A percentile compares a stretch with the other conserved stretches of the same genome.
phyloP scores from a whole-genome alignment of 225 moss, liverwort and hornwort species.

The Bryum argenteum region DNA sequence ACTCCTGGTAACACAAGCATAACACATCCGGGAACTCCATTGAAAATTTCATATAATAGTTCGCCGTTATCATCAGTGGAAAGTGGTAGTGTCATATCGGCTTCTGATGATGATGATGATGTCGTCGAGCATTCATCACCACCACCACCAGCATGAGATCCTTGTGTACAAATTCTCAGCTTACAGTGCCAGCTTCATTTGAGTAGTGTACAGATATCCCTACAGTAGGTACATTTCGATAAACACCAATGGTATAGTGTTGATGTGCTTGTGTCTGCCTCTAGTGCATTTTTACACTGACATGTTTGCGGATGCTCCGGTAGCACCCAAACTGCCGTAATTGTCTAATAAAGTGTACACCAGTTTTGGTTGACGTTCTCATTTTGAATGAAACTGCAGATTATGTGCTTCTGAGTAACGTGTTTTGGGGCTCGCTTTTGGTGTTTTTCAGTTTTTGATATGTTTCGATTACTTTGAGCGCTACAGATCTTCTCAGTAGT shows the following conservation, averaged over 20 bases:
- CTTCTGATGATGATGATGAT: conserved; percentile 37
- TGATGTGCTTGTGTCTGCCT: conserved; percentile 10
- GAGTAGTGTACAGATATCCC: conserved; percentile 27
- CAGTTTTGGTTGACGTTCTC: conserved; percentile 9
- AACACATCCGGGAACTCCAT: conserved; percentile 19
- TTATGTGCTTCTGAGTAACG: neutral
- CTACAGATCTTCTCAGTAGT: neutral
- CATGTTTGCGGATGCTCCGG: conserved; percentile 25
- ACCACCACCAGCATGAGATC: conserved; percentile 8
- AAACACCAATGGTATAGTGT: neutral
- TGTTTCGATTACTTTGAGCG: neutral
- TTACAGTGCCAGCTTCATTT: conserved; percentile 14
- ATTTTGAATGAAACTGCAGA: conserved; percentile 9
- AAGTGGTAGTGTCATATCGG: conserved; percentile 27
- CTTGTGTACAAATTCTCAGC: conserved; percentile 17
- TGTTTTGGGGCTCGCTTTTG: neutral
- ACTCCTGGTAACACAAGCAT: conserved; percentile 43
- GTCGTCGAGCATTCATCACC: conserved; percentile 16
- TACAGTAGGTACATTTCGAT: conserved; percentile 24
- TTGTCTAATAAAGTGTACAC: conserved; percentile 13
- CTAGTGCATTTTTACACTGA: neutral
- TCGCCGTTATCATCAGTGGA: conserved; percentile 35
- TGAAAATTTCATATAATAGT: conserved; percentile 24
- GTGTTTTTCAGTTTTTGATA: neutral
- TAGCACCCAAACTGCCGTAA: conserved; percentile 14